Evolutionary conservation across 257 asterid genomes (phyloP), one percentile per base, ranked within the genome.

Genomic region (Solanum habrochaites): DNA sequence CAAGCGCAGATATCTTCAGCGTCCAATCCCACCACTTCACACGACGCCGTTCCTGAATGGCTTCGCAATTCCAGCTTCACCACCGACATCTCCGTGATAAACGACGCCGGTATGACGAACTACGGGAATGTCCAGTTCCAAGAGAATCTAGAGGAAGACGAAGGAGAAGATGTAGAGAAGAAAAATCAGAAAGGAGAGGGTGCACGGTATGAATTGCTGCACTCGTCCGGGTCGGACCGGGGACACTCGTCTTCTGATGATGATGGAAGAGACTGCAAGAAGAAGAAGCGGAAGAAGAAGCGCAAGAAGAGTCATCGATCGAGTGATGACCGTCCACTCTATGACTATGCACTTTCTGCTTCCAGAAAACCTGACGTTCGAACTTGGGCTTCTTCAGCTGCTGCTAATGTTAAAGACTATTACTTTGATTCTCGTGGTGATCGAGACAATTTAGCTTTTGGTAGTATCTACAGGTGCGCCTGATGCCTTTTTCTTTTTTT

Each of bases 371-470:
- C 95, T 1, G 95, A 92, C 82, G 94, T 92, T 86, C 90, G 89
- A 58, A 91, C 89, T 83, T 96, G 99, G 99, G 92, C 92, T 52
- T 83, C 94, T 84, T 83, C 91, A 74, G 64, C 95, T 85, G 42
- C 89, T 87, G 25, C 70, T 15, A 90, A 77, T 87, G 93, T 78
- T 58, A 95, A 93, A 52, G 98, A 92, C 21, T 97, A 96, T 87
- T 97, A 93, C 94, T 94, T 97, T n/a, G 99, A 97, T 90, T 93
- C 99, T 71, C 93, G 92, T 23, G 99, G 98, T n/a, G 98, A 97
- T 89, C 94, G 91, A 1, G 99, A 96, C 84, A 97, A 96, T 90
- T 90, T 96, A 87, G 99, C 97, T 25, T 95, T 96, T 39, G 99
- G 99, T 67, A 90, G 87, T 86, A 92, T 95, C 49, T 97, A 97